phyloP scores from a whole-genome alignment of 2,329 filamentous ascomycete species.

The Xylaria sp. region DNA sequence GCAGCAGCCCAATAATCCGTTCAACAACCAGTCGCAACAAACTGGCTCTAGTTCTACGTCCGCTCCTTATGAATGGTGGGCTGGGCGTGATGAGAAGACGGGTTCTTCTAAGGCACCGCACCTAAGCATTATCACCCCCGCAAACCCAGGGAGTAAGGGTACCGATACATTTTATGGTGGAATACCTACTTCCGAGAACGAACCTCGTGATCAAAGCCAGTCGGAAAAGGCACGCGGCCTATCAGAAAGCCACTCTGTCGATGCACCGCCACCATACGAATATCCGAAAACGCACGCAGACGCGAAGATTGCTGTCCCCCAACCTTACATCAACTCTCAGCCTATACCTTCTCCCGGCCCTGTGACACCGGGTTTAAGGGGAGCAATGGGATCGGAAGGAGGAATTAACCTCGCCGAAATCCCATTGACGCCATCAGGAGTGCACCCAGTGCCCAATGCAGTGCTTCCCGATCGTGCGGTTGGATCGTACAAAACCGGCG shows the following conservation, averaged over 20 bases:
- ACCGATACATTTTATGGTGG: conserved; percentile 31
- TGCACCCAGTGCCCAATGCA: conserved; percentile 40
- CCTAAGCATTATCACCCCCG: conserved; percentile 38
- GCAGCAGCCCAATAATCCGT: conserved; percentile 59
- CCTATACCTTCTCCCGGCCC: conserved; percentile 70
- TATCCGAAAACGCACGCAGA: conserved; percentile 56
- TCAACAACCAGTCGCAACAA: conserved; percentile 52
- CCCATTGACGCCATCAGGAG: conserved; percentile 59
- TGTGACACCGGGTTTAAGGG: conserved; percentile 70
- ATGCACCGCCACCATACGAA: conserved; percentile 68
- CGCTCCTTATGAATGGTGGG: conserved; percentile 47
- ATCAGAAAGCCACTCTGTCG: conserved; percentile 52
- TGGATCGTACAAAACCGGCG: conserved; percentile 60
- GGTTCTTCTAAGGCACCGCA: conserved; percentile 32
- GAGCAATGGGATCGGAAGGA: conserved; percentile 71
- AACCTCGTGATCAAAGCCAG: conserved; percentile 43
- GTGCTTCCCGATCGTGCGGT: conserved; percentile 57
- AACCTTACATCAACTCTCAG: conserved; percentile 60
- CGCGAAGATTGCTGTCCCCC: conserved; percentile 67
- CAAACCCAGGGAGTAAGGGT: conserved; percentile 39
- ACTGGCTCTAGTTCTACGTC: conserved; percentile 37
- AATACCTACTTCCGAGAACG: conserved; percentile 47
- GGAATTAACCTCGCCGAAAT: conserved; percentile 71
- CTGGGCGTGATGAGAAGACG: conserved; percentile 45
- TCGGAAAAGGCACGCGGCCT: conserved; percentile 56